These are phyloP conservation scores for Aureobasidium sp. DNA, from an alignment of 2,329 filamentous ascomycete species.

Conservation along the genomic window DNA sequence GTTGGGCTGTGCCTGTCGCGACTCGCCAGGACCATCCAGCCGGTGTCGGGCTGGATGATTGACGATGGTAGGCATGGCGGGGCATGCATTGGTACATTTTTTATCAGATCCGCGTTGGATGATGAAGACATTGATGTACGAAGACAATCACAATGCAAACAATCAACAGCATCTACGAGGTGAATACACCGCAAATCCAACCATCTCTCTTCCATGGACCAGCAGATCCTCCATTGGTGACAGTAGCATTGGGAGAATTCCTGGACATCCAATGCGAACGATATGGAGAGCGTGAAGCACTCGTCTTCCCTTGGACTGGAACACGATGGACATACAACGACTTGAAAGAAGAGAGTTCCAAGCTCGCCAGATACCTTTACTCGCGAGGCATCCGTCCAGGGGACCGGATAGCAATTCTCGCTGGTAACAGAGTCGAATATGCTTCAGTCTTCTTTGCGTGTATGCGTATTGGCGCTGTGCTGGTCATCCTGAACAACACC, in stretches of 20 bases:
- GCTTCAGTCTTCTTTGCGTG: slow-evolving; percentile 63
- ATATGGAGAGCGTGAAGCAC: slow-evolving; percentile 57
- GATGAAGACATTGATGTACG: slow-evolving; percentile 2
- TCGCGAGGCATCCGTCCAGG: slow-evolving; percentile 58
- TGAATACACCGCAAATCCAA: not conserved
- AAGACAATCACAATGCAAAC: slow-evolving; percentile 8
- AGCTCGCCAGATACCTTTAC: slow-evolving; percentile 42
- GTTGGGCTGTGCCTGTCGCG: not conserved
- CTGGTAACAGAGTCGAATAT: slow-evolving; percentile 52
- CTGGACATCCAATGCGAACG: slow-evolving; percentile 61
- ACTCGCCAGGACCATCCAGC: not conserved
- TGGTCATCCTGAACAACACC: slow-evolving; percentile 76
- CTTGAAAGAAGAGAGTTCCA: slow-evolving; percentile 30
- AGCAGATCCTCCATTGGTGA: slow-evolving; percentile 58
- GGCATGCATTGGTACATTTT: slow-evolving; percentile 10
- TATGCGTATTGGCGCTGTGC: slow-evolving; percentile 39
- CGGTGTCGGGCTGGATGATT: not conserved
- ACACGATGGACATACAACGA: slow-evolving; percentile 58
- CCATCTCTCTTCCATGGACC: slow-evolving; percentile 58
- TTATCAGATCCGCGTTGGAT: slow-evolving; percentile 12
- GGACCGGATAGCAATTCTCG: slow-evolving; percentile 68
- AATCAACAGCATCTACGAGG: slow-evolving; percentile 8
- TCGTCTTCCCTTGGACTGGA: slow-evolving; percentile 69
- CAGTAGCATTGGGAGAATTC: slow-evolving; percentile 64
- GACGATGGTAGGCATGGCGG: not conserved